Evolutionary conservation across 805 yeast genomes (phyloP).

Genomic region (Torulaspora quercuum): DNA sequence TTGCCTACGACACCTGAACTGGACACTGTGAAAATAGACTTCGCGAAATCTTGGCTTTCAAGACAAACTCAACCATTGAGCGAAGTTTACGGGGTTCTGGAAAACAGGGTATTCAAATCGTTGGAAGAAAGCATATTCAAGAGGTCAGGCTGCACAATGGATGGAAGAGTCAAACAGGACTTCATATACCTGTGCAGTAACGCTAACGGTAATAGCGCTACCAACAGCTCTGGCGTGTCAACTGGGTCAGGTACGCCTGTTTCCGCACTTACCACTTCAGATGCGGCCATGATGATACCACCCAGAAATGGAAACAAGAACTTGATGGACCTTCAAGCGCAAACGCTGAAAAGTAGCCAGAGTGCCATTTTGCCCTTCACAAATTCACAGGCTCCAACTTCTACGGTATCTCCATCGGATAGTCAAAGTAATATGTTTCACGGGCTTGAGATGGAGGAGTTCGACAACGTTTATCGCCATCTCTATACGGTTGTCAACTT

Average conservation of each 20-base stretch:
- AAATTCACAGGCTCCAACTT: conserved; percentile 3
- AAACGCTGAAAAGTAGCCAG: conserved; percentile 2
- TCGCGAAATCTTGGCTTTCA: conserved; percentile 73
- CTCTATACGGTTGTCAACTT: conserved; percentile 65
- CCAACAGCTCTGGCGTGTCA: conserved; percentile 6
- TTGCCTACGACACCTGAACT: conserved; percentile 26
- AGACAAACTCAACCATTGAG: conserved; percentile 84
- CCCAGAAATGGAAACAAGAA: conserved; percentile 9
- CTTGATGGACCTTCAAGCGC: conserved; percentile 4
- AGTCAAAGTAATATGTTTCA: conserved; percentile 9
- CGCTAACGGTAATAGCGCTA: conserved; percentile 10
- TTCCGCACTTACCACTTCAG: conserved; percentile 6
- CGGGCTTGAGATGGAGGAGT: conserved; percentile 44
- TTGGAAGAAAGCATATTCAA: conserved; percentile 40
- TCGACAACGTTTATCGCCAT: conserved; percentile 55
- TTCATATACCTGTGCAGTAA: conserved; percentile 32
- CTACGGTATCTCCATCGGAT: conserved; percentile 8
- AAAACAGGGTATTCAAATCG: conserved; percentile 56
- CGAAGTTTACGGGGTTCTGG: conserved; percentile 72
- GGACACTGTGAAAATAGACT: conserved; percentile 39
- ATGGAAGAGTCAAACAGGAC: conserved; percentile 36
- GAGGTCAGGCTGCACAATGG: conserved; percentile 29
- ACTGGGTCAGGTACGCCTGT: conserved; percentile 7
- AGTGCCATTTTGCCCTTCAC: conserved; percentile 3
- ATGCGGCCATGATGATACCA: conserved; percentile 11